phyloP scores from a whole-genome alignment of 768 basidiomycete species.

The Suillus sp. region DNA sequence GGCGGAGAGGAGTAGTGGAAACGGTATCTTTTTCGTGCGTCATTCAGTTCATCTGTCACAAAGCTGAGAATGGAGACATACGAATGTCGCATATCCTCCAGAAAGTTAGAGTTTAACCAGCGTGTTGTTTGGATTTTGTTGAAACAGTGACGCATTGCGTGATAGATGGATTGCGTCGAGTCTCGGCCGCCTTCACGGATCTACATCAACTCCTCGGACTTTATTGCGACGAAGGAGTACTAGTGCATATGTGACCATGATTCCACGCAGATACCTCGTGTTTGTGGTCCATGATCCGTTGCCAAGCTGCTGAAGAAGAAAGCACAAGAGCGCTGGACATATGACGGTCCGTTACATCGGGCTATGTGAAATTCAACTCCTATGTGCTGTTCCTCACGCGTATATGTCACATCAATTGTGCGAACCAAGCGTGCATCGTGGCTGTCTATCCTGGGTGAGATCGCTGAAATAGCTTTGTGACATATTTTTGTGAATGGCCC shows the following conservation, averaged over 20 bases:
- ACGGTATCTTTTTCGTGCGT: not conserved
- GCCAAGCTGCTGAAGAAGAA: not conserved
- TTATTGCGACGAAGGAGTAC: not conserved
- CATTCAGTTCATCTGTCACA: not conserved
- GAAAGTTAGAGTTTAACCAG: not conserved
- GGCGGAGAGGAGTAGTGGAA: not conserved
- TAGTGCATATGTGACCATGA: not conserved
- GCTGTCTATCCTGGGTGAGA: not conserved
- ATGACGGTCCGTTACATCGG: not conserved
- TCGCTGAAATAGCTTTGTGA: not conserved
- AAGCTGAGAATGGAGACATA: too few relatives aligned
- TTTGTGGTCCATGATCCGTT: not conserved
- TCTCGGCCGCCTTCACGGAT: conserved; percentile 2
- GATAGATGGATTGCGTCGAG: not conserved
- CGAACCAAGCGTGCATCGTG: too few relatives aligned
- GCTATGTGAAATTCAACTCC: not conserved
- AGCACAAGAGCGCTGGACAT: not conserved
- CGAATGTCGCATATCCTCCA: not conserved
- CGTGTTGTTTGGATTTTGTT: not conserved
- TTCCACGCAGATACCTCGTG: not conserved
- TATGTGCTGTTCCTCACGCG: conserved; percentile 1
- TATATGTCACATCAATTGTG: not conserved
- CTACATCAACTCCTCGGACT: conserved; percentile 5
- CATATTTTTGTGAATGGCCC: not conserved
- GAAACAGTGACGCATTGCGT: not conserved